phyloP scores from a whole-genome alignment of 2,329 filamentous ascomycete species.

The Penicillium paneum region DNA sequence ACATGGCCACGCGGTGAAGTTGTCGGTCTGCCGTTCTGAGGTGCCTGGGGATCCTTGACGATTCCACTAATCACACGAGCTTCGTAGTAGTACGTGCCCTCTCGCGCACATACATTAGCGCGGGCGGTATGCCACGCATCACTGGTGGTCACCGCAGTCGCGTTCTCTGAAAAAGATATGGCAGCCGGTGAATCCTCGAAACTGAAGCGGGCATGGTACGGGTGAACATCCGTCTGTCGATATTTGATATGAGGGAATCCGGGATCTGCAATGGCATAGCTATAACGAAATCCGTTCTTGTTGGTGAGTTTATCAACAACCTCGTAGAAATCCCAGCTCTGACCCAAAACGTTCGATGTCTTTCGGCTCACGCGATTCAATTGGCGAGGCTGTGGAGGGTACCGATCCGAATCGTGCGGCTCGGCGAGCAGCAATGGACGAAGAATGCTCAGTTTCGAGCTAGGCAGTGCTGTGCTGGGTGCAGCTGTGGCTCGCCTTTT shows the following conservation, averaged over 20 bases:
- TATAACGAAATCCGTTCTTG: slow-evolving; percentile 76
- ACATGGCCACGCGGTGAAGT: slow-evolving; percentile 42
- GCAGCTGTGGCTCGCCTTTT: slow-evolving; percentile 35
- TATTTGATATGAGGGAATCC: slow-evolving; percentile 87
- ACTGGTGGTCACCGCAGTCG: slow-evolving; percentile 76
- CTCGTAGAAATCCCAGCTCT: slow-evolving; percentile 44
- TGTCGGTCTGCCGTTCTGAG: slow-evolving; percentile 22
- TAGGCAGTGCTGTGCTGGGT: slow-evolving; percentile 34
- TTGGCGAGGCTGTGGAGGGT: slow-evolving; percentile 41
- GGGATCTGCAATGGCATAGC: slow-evolving; percentile 85
- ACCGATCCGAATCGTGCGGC: slow-evolving; percentile 36
- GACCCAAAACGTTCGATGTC: slow-evolving; percentile 33
- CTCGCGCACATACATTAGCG: slow-evolving; percentile 83
- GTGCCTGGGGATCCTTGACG: slow-evolving; percentile 25
- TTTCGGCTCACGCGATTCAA: slow-evolving; percentile 38
- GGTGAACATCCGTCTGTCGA: slow-evolving; percentile 79
- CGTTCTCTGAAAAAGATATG: slow-evolving; percentile 75
- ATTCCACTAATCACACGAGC: slow-evolving; percentile 78
- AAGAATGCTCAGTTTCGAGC: slow-evolving; percentile 39
- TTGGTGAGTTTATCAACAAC: slow-evolving; percentile 56
- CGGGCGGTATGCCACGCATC: slow-evolving; percentile 91
- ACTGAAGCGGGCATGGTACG: slow-evolving; percentile 79
- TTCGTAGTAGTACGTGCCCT: slow-evolving; percentile 93
- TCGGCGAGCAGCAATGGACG: slow-evolving; percentile 42
- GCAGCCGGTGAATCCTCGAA: slow-evolving; percentile 87